phyloP scores from a whole-genome alignment of 768 basidiomycete species.

The Leccinum incarnatum region DNA sequence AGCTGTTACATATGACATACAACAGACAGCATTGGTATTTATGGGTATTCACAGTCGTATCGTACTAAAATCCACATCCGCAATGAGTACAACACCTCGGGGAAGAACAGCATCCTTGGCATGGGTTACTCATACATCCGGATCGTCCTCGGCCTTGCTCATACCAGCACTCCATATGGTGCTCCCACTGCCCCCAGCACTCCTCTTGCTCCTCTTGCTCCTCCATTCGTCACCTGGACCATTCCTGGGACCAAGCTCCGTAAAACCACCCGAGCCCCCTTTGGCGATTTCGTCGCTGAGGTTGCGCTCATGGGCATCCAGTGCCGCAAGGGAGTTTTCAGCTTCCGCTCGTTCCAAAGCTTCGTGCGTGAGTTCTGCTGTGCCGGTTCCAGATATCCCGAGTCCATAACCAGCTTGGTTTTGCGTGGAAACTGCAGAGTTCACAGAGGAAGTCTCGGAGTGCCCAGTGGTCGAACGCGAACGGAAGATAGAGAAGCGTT shows the following conservation, averaged over 20 bases:
- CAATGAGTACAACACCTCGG: constrained; percentile 11
- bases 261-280: constrained; percentile 72
- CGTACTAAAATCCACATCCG: constrained; percentile 20
- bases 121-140: constrained; percentile 29
- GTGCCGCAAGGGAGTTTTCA: constrained; percentile 67
- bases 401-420: constrained; percentile 34
- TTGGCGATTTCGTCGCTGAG: constrained; percentile 74
- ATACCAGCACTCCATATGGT: constrained; percentile 89
- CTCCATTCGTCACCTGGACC: constrained; percentile 50
- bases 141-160: constrained; percentile 56
- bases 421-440: constrained; percentile 41
- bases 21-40: constrained; percentile 19
- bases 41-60: constrained; percentile 19
- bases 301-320: constrained; percentile 75
- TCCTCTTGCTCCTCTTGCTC: constrained; percentile 46
- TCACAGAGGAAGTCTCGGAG: constrained; percentile 48
- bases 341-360: constrained; percentile 79
- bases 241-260: constrained; percentile 61
- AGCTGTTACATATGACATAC: constrained; percentile 20
- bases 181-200: constrained; percentile 65
- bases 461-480: constrained; percentile 41
- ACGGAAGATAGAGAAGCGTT: constrained; percentile 74
- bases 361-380: constrained; percentile 61
- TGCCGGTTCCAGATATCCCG: constrained; percentile 26
- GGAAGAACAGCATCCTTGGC: constrained; percentile 2